Conservation (phyloP, 2,329 filamentous ascomycete genomes). For the Fusarium nematophilum region DNA sequence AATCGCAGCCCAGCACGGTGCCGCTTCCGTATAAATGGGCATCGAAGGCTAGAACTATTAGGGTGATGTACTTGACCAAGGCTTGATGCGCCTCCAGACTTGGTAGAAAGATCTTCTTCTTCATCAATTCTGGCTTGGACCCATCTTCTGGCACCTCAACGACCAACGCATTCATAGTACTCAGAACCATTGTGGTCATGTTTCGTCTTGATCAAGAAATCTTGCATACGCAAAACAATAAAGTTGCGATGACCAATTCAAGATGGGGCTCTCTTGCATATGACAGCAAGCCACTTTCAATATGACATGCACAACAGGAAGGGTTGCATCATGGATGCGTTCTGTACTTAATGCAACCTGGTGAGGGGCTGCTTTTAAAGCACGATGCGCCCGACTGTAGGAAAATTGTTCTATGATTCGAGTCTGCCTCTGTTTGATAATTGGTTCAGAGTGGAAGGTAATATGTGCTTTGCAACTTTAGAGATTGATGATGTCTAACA, state of each 20-base stretch:
- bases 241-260: not conserved
- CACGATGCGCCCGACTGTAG: not conserved
- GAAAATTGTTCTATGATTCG: too few relatives aligned
- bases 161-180: conserved; percentile 32
- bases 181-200: conserved; percentile 16
- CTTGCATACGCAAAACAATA: not conserved
- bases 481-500: too few relatives aligned
- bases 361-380: not conserved
- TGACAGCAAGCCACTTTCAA: not conserved
- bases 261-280: not conserved
- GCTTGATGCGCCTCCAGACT: conserved; percentile 33
- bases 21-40: conserved; percentile 51
- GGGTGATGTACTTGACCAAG: conserved; percentile 33
- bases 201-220: not conserved
- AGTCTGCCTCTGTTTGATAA: too few relatives aligned
- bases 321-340: not conserved
- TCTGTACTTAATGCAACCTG: not conserved
- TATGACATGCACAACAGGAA: not conserved
- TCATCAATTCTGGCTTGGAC: conserved; percentile 26
- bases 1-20: conserved; percentile 52
- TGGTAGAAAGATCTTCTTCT: conserved; percentile 22
- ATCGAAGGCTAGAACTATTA: conserved; percentile 49
- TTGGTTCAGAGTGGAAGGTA: too few relatives aligned
- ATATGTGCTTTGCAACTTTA: too few relatives aligned
- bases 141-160: conserved; percentile 28